phyloP scores from a whole-genome alignment of 345 rosid species.

The Erucastrum elatum region DNA sequence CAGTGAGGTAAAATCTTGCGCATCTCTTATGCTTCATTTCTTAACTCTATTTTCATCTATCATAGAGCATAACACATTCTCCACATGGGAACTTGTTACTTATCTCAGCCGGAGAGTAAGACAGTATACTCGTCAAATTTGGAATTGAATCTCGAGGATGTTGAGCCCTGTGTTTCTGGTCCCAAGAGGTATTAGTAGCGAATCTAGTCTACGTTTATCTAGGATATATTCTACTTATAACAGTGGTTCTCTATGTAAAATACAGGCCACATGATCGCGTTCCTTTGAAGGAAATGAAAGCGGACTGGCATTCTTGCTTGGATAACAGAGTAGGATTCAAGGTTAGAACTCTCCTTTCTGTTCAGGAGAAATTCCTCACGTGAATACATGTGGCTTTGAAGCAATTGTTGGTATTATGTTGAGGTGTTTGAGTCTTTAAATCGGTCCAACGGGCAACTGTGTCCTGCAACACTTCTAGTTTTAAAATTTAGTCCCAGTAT shows the following conservation, averaged over 20 bases:
- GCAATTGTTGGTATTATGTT: background rate
- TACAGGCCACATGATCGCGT: slow-evolving; percentile 94
- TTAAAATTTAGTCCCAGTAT: background rate
- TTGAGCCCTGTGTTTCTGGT: slow-evolving; percentile 95
- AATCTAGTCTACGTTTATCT: background rate
- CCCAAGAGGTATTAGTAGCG: slow-evolving; percentile 24
- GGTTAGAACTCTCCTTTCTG: slow-evolving; percentile 44
- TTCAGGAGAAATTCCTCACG: slow-evolving; percentile 2
- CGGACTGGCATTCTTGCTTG: slow-evolving; percentile 95
- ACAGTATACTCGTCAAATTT: slow-evolving; percentile 77
- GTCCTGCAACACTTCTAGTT: slow-evolving; percentile 1
- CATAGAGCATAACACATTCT: background rate
- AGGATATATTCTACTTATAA: background rate
- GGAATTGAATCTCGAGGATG: slow-evolving; percentile 70
- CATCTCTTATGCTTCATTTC: background rate
- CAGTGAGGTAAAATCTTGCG: slow-evolving; percentile 58
- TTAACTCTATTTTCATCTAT: background rate
- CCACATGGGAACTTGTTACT: slow-evolving; percentile 11
- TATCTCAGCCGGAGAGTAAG: slow-evolving; percentile 77
- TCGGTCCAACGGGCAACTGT: background rate
- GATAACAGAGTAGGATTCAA: slow-evolving; percentile 90
- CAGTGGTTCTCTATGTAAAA: background rate
- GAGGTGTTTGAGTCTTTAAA: background rate
- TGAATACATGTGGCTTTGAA: background rate
- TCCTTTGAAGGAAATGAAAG: slow-evolving; percentile 88